Evolutionary conservation across 129 eudicot genomes (phyloP), one percentile per base, ranked within the genome.

Genomic region (Flaveria trinervia): DNA sequence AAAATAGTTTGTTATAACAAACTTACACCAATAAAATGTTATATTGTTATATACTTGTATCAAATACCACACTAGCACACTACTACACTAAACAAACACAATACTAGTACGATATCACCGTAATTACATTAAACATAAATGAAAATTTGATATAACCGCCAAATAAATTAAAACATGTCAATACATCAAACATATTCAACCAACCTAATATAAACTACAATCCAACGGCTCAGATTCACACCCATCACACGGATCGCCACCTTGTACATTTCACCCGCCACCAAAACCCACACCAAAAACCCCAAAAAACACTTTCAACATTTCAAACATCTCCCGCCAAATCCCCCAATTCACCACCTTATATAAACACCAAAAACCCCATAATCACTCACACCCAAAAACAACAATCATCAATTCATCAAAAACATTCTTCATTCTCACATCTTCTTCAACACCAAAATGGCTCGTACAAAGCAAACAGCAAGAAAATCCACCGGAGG

Each of bases 401-500:
- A 7, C 49, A 25, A 25, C 7, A 36, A 36, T 36, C 41, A 36
- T 0, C 41, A 36, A 36, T 4, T 62, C 68, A 12, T 62, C 68
- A 1, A 3, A 7, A 0, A 7, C 70, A 65, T 5, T 65, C 46
- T 30, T 8, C 4, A 30, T 6, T 15, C 12, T 15, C 23, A 12
- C 1, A 9, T 7, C 50, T 7, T 6, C 23, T n/a, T 16, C 20
- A 0, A 30, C 2, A 3, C 15, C 0, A 18, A 62, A 39, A 65
- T 65, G 70, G 70, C 70, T 28, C 70, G 70, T 36, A 65, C 70
- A 7, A 65, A 65, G 22, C 70, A 65, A n/a, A 65, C 70, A 1
- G 70, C 70, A 65, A 36, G 70, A 11, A 65, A 65, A 65, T 65
- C 70, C 23, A 65, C 70, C 25, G 70, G 70, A 39, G 70, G 70